Evolutionary conservation across 1,284 basidiomycete species (phyloP).

Genomic region (Mycosarcoma maydis): DNA sequence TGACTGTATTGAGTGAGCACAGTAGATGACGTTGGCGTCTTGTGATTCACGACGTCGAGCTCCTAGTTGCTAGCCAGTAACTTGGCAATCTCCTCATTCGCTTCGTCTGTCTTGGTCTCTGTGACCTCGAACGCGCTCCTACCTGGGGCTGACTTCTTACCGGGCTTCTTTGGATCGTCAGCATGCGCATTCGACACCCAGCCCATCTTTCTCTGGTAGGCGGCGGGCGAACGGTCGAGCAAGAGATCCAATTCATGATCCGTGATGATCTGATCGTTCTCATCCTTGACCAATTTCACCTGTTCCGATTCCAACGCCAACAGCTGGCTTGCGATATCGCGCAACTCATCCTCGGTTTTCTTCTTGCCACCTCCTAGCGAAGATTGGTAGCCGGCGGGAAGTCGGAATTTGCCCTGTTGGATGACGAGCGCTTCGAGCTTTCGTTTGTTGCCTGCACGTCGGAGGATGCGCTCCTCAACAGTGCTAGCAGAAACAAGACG

Average conservation of each 20-base stretch:
- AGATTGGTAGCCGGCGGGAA: slow-evolving; percentile 25
- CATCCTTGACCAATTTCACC: slow-evolving; percentile 80
- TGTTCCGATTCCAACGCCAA: slow-evolving; percentile 85
- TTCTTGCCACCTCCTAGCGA: slow-evolving; percentile 70
- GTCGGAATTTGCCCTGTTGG: slow-evolving; percentile 76
- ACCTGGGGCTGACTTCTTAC: slow-evolving; percentile 8
- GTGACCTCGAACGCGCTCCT: slow-evolving; percentile 83
- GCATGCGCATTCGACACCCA: slow-evolving; percentile 71
- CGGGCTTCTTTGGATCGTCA: slow-evolving; percentile 14
- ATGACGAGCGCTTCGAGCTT: slow-evolving; percentile 93
- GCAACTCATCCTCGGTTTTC: slow-evolving; percentile 36
- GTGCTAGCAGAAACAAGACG: slow-evolving; percentile 79
- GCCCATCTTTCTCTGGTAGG: slow-evolving; percentile 80
- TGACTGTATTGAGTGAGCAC: too few species aligned
- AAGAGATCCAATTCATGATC: slow-evolving; percentile 82
- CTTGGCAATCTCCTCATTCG: slow-evolving; percentile 77
- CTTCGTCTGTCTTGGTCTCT: slow-evolving; percentile 76
- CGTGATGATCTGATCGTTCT: slow-evolving; percentile 79
- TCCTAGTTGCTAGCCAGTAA: slow-evolving; percentile 43
- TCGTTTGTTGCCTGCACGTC: slow-evolving; percentile 84
- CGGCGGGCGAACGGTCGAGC: slow-evolving; percentile 81
- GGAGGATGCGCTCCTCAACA: slow-evolving; percentile 89
- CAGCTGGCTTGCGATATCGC: slow-evolving; percentile 77
- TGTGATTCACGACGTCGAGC: too few species aligned
- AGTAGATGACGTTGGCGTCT: too few species aligned